Evolutionary conservation across 352 stramenopile genomes (phyloP), one percentile per base, ranked within the genome.

Genomic region (Globisporangium paddicum): DNA sequence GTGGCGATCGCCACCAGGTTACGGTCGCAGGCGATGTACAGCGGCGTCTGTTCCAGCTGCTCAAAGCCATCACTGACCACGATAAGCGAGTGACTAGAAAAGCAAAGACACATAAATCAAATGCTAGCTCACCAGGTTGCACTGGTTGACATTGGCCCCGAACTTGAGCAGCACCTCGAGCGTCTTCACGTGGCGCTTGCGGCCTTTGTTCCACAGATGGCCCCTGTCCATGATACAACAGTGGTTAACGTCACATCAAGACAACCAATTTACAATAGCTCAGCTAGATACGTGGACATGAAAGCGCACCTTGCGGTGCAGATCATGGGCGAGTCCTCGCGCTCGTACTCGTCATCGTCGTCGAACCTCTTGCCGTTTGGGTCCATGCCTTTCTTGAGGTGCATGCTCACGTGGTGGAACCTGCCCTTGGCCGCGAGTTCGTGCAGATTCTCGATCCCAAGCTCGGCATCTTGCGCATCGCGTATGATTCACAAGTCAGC

Each of bases 361-460:
- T 71, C 52, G 35, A 75, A 62, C 14, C 49, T 48, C 37, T 60
- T 59, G 13, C 67, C 72, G 47, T 89, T 87, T 7, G 79, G 79
- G n/a, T 89, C 68, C 58, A 89, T 69, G 1, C 79, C 79, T 32
- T 82, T 69, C 52, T 79, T 80, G 40, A 89, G 52, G 7, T 71
- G 65, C n/a, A 75, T 66, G 26, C 67, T 71, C 40, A 87, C 75
- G 14, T 64, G 53, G 26, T 73, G 67, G 47, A 73, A 67, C 21
- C 69, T 55, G 5, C 79, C 77, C 59, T 75, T 67, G 9, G 73
- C 77, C 13, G 79, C 75, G 21, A 85, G 52, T n/a, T 55, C 56
- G 28, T 86, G 79, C 26, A 86, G 48, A 49, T 87, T 67, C 26
- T 82, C 63, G 21, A 73, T 74, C 7, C 62, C 73, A 14, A 89